Conservation (phyloP, 495 filamentous ascomycete genomes). For the Pseudotulostoma volvatum region DNA sequence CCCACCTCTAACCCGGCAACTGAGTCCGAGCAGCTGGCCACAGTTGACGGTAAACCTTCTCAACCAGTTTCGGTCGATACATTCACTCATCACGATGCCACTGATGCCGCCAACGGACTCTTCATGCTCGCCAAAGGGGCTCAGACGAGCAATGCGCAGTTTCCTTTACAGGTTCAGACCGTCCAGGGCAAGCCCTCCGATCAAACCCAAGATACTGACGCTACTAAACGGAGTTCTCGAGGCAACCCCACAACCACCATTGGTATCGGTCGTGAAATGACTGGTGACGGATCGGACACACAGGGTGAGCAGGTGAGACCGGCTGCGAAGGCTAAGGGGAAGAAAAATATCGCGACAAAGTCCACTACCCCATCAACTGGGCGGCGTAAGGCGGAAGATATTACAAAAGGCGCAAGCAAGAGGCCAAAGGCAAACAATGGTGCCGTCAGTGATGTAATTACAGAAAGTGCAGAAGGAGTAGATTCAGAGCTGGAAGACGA, state of each 20-base stretch:
- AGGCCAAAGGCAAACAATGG: conserved; percentile 48
- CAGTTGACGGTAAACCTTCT: conserved; percentile 34
- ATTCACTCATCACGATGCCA: conserved; percentile 73
- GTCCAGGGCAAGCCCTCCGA: conserved; percentile 23
- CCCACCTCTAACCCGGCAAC: conserved; percentile 35
- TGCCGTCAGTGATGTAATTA: conserved; percentile 17
- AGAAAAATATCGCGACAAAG: conserved; percentile 42
- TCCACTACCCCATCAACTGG: conserved; percentile 31
- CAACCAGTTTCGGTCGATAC: conserved; percentile 34
- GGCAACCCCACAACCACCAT: conserved; percentile 17
- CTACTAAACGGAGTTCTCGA: conserved; percentile 14
- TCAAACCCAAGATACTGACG: conserved; percentile 14
- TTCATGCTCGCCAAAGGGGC: conserved; percentile 70
- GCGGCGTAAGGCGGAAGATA: conserved; percentile 72
- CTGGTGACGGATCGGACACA: conserved; percentile 52
- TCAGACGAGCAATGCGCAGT: conserved; percentile 29
- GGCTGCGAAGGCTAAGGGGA: conserved; percentile 49
- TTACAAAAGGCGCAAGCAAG: conserved; percentile 51
- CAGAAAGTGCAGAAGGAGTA: conserved; percentile 29
- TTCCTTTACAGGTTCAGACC: conserved; percentile 14
- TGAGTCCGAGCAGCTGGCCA: conserved; percentile 29
- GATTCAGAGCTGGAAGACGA: conserved; percentile 39
- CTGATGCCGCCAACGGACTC: conserved; percentile 88
- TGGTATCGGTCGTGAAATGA: conserved; percentile 38
- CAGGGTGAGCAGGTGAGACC: conserved; percentile 52